Evolutionary conservation across 805 yeast species (phyloP).

Genomic region (Barnettozyma botsteinii): DNA sequence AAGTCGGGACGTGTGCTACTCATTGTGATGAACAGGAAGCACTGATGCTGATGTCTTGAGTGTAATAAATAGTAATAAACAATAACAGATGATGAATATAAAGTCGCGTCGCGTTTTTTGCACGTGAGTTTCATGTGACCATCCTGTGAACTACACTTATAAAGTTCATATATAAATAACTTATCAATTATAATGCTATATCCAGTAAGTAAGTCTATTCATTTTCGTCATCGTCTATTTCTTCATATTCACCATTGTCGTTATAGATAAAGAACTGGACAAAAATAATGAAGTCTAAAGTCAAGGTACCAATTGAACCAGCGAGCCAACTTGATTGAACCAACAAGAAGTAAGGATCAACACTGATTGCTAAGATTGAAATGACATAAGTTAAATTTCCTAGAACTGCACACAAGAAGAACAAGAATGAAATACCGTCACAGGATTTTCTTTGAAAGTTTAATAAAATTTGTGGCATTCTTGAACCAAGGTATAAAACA

Average conservation of each 20-base stretch:
- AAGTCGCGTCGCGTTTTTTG: background rate
- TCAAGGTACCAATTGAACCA: conserved; percentile 84
- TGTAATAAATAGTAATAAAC: background rate
- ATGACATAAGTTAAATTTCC: conserved; percentile 91
- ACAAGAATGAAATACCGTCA: conserved; percentile 91
- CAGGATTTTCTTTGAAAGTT: conserved; percentile 86
- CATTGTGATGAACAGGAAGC: too few relatives aligned
- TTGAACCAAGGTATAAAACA: conserved; percentile 70
- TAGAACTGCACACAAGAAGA: conserved; percentile 89
- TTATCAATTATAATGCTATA: background rate
- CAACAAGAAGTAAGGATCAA: conserved; percentile 60
- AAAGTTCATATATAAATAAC: too few relatives aligned
- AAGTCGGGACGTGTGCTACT: conserved; percentile 44
- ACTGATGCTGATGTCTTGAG: background rate
- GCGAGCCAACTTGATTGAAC: conserved; percentile 90
- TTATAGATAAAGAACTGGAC: conserved; percentile 75
- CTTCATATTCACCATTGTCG: conserved; percentile 14
- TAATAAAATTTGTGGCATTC: conserved; percentile 86
- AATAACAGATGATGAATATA: background rate
- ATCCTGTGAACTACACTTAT: background rate
- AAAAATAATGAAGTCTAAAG: conserved; percentile 78
- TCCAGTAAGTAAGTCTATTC: background rate
- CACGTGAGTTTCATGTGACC: background rate
- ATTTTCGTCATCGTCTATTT: conserved; percentile 5
- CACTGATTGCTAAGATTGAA: conserved; percentile 72